Evolutionary conservation across 306 rosid genomes (phyloP).

Genomic region (Aeschynomene evenia): DNA sequence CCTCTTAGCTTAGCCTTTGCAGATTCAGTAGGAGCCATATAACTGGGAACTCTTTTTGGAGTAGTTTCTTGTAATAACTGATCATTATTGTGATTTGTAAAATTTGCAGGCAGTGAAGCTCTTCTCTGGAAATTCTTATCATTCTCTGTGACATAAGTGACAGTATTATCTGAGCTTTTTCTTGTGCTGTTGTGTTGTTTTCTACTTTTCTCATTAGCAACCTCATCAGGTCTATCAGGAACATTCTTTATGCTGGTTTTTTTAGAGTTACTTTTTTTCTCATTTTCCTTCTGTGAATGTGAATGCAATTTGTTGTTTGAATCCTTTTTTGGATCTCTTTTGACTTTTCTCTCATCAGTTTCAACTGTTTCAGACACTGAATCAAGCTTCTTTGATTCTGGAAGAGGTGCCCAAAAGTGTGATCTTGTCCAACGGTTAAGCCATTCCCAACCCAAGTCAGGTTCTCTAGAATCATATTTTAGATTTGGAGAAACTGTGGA

Average conservation of each 20-base stretch:
- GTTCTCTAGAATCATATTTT: slow-evolving; percentile 28
- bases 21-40: slow-evolving; percentile 53
- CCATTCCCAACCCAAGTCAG: slow-evolving; percentile 39
- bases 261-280: slow-evolving; percentile 34
- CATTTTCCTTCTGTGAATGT: slow-evolving; percentile 28
- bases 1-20: slow-evolving; percentile 52
- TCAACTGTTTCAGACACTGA: slow-evolving; percentile 21
- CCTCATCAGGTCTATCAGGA: slow-evolving; percentile 28
- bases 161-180: slow-evolving; percentile 16
- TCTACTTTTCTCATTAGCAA: slow-evolving; percentile 25
- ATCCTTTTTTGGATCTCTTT: slow-evolving; percentile 36
- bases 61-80: slow-evolving; percentile 12
- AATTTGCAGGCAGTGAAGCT: slow-evolving; percentile 40
- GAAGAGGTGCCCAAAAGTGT: slow-evolving; percentile 38
- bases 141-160: slow-evolving; percentile 17
- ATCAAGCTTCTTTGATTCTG: slow-evolving; percentile 6
- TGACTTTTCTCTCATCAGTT: slow-evolving; percentile 8
- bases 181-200: neutral
- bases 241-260: neutral
- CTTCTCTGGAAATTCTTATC: slow-evolving; percentile 30
- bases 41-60: slow-evolving; percentile 35
- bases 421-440: slow-evolving; percentile 44
- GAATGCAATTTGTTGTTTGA: slow-evolving; percentile 19
- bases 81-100: slow-evolving; percentile 28
- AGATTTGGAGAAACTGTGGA: slow-evolving; percentile 20